Evolutionary conservation across 352 stramenopile genomes (phyloP), one percentile per base, ranked within the genome.

Genomic region (Phytopythium ostracodes): DNA sequence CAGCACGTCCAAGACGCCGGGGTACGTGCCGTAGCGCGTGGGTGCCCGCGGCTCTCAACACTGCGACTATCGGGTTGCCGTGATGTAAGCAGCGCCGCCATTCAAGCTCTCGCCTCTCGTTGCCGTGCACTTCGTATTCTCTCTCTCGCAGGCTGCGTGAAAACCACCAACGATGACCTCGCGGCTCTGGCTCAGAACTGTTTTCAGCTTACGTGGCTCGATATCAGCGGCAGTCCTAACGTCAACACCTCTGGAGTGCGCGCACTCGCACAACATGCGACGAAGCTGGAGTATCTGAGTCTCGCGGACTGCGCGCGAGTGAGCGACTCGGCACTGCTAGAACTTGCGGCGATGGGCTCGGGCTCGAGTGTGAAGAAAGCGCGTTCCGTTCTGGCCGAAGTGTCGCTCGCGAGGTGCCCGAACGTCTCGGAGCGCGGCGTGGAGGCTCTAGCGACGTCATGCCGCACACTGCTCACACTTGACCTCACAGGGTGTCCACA

Each of bases 41-140:
- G 93, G 1, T 98, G 91, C 61, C 79, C 77, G 15, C 60, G 77
- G 33, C 72, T 98, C n/a, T 86, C 85, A 33, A 96, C 87, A 27
- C 74, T 98, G 11, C 84, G 84, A 57, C 76, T 97, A 36, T 96
- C 89, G 1, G 89, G 91, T 12, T 98, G 92, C 50, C 77, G 74
- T 33, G 78, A 84, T 50, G 79, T 98, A 27, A 95, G 72, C 24
- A 94, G 88, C 62, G 63, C 76, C 9, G 83, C 80, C 7, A 75
- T 98, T 25, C 74, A 72, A 18, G 82, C 85, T 9, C 77, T 98
- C 15, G 88, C 87, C 12, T 70, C 74, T 3, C 73, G 84, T 17
- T 97, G 89, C 40, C 73, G 71, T n/a, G 65, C 49, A 25, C 77
- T 98, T 0, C 51, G 82, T 43, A 70, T 87, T 1, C 74, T 98